Percentiles rank a stretch among this genome's conserved stretches.
Evolutionary conservation across 1,139 yeast genomes (phyloP).

Genomic region (Saccharomycopsis hybrid): DNA sequence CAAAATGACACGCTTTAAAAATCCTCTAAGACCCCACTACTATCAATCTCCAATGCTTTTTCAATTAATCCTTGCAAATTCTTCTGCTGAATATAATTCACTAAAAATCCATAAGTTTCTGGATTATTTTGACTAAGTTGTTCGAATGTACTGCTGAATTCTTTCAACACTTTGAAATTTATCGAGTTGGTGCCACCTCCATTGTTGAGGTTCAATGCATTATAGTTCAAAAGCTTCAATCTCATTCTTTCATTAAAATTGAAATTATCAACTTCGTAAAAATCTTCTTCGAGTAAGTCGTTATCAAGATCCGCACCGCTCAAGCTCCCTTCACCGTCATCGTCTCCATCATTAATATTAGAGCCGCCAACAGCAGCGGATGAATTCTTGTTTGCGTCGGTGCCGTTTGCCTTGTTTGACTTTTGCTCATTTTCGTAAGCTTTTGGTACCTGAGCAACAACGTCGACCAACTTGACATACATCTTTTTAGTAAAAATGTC

Average conservation of each 20-base stretch:
- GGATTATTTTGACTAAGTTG: background rate
- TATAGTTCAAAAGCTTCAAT: slow-evolving; percentile 6
- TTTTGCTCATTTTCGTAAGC: slow-evolving; percentile 3
- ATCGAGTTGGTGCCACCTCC: background rate
- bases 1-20: background rate
- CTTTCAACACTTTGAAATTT: background rate
- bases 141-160: background rate
- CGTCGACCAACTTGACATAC: slow-evolving; percentile 7
- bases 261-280: background rate
- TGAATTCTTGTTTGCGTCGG: background rate
- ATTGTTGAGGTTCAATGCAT: background rate
- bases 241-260: slow-evolving; percentile 22
- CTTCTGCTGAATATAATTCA: background rate
- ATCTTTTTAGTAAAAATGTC: slow-evolving; percentile 4
- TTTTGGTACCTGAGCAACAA: slow-evolving; percentile 5
- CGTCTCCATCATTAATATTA: slow-evolving; percentile 2
- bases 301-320: background rate
- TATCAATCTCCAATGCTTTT: slow-evolving; percentile 3
- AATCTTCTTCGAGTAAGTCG: background rate
- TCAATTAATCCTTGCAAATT: slow-evolving; percentile 1
- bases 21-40: background rate
- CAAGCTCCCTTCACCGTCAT: slow-evolving; percentile 2
- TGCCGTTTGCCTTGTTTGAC: background rate
- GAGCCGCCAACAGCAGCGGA: background rate
- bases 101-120: background rate